Evolutionary conservation across 768 basidiomycete species (phyloP).

Genomic region (Amanita subjunquillea): DNA sequence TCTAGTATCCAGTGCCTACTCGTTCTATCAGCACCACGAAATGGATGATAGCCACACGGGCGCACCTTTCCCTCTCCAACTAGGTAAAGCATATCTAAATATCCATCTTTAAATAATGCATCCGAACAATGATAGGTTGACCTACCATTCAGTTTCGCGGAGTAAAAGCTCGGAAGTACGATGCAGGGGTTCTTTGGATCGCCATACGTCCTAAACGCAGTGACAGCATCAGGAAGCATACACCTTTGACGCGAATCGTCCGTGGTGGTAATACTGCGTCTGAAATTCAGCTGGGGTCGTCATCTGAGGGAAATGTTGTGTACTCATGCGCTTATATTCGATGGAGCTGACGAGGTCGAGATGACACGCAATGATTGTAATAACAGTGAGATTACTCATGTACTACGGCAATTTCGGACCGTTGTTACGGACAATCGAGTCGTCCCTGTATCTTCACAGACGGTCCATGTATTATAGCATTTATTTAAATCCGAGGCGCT

Average conservation of each 20-base stretch:
- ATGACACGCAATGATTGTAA: too few relatives aligned
- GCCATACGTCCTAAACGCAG: constrained; percentile 48
- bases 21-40: constrained; percentile 15
- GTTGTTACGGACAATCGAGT: too few relatives aligned
- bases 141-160: constrained; percentile 41
- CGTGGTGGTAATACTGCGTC: constrained; percentile 43
- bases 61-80: constrained; percentile 40
- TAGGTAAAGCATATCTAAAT: constrained; percentile 18
- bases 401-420: too few relatives aligned
- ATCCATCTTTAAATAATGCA: neutral
- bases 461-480: too few relatives aligned
- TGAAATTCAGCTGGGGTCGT: neutral
- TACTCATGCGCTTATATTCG: too few relatives aligned
- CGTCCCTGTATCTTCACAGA: too few relatives aligned
- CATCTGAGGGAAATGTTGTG: neutral
- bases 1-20: constrained; percentile 35
- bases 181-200: constrained; percentile 41
- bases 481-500: too few relatives aligned
- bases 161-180: constrained; percentile 49
- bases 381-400: too few relatives aligned
- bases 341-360: too few relatives aligned
- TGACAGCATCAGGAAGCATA: constrained; percentile 42
- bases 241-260: constrained; percentile 42
- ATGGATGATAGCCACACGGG: neutral
- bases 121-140: neutral